A percentile compares a stretch with the other conserved stretches of the same genome.
phyloP scores from a whole-genome alignment of 139 green algal genomes.

The Pseudopediastrum boryanum region DNA sequence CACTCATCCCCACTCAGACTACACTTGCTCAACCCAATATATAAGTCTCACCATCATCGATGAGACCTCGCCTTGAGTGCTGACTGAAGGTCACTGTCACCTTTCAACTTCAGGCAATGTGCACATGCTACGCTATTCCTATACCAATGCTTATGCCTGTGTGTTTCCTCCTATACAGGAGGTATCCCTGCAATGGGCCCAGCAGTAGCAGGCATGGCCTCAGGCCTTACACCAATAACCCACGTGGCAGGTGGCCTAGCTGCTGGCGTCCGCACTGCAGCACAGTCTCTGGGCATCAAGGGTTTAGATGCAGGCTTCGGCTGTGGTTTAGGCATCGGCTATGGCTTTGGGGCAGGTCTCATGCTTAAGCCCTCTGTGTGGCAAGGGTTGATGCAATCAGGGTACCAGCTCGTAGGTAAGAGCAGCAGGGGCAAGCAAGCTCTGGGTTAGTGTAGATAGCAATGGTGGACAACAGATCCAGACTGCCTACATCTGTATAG shows the following conservation, averaged over 20 bases:
- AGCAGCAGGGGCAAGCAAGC: too few species aligned
- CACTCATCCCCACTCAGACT: too few species aligned
- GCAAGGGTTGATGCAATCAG: too few species aligned
- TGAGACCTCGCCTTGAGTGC: too few species aligned
- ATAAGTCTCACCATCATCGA: too few species aligned
- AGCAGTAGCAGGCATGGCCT: constrained; percentile 21
- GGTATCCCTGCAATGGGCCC: constrained; percentile 31
- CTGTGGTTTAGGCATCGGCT: constrained; percentile 44
- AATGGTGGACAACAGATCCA: too few species aligned
- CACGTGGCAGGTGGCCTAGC: background rate
- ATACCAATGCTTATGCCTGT: constrained; percentile 5
- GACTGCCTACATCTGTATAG: too few species aligned
- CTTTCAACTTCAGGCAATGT: background rate
- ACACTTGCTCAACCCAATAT: too few species aligned
- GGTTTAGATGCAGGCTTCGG: constrained; percentile 41
- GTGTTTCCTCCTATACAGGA: background rate
- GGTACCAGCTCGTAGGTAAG: too few species aligned
- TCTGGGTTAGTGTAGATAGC: too few species aligned
- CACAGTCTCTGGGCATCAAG: constrained; percentile 24
- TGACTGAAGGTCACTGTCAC: too few species aligned
- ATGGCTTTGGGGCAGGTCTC: constrained; percentile 38
- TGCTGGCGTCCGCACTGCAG: background rate
- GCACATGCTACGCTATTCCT: background rate
- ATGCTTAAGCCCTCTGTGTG: too few species aligned
- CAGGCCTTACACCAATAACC: constrained; percentile 23